Conservation (phyloP, 2,329 filamentous ascomycete species). For the Penicillium sp. region DNA sequence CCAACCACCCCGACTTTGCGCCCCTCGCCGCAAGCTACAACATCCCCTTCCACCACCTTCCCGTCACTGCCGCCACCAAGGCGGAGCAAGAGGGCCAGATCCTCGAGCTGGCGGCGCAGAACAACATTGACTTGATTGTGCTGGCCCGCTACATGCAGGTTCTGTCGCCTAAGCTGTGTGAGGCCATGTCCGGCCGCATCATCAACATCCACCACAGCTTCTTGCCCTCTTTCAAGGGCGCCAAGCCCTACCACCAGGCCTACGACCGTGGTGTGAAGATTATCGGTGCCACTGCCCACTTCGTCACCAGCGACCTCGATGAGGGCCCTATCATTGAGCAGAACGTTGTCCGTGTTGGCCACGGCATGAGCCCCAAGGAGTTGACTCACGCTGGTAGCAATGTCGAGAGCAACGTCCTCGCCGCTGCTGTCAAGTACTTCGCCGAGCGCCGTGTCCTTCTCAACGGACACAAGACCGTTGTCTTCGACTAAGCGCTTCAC, state of each 20-base stretch:
- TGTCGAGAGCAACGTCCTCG: constrained; percentile 79
- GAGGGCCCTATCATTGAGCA: constrained; percentile 89
- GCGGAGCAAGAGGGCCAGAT: constrained; percentile 69
- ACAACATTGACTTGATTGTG: constrained; percentile 75
- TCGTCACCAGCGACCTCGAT: constrained; percentile 80
- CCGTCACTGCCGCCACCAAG: constrained; percentile 77
- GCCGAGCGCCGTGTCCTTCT: constrained; percentile 75
- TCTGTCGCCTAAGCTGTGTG: constrained; percentile 70
- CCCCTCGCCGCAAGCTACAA: constrained; percentile 69
- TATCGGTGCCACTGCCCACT: constrained; percentile 81
- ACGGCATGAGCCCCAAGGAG: constrained; percentile 72
- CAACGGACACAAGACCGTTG: constrained; percentile 77
- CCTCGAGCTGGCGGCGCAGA: constrained; percentile 66
- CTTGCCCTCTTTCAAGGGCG: constrained; percentile 83
- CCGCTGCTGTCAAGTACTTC: constrained; percentile 80
- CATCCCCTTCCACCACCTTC: constrained; percentile 77
- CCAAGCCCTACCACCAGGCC: constrained; percentile 84
- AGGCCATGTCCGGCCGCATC: constrained; percentile 78
- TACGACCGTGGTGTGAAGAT: constrained; percentile 87
- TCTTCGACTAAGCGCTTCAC: constrained; percentile 56
- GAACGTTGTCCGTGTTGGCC: constrained; percentile 73
- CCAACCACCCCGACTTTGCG: constrained; percentile 75
- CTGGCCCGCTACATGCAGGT: constrained; percentile 88
- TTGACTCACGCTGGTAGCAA: constrained; percentile 78
- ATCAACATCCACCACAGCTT: constrained; percentile 93